These are phyloP conservation scores for Clitopilus hobsonii DNA, from an alignment of 768 basidiomycete species.

Conservation along the genomic window DNA sequence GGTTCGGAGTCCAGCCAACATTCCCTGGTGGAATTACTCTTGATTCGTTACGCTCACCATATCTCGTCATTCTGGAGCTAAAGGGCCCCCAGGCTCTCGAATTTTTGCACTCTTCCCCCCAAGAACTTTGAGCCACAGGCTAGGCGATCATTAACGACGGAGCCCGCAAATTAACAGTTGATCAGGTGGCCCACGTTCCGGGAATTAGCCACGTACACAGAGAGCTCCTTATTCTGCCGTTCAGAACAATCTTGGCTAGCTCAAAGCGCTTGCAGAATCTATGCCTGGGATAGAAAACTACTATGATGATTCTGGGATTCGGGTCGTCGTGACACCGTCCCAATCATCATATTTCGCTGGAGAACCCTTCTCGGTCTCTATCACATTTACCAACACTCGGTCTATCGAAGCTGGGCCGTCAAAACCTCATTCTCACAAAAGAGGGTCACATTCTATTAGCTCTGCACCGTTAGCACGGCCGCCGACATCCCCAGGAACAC, in stretches of 20 bases:
- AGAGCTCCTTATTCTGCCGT: neutral
- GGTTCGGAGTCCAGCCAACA: neutral
- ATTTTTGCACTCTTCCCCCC: too few relatives aligned
- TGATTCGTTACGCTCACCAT: neutral
- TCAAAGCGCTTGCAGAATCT: neutral
- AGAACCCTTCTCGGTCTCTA: conserved; percentile 77
- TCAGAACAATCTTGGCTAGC: neutral
- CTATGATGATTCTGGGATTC: conserved; percentile 23
- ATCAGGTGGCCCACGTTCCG: neutral
- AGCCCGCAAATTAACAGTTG: neutral
- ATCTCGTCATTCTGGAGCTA: too few relatives aligned
- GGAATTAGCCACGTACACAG: neutral
- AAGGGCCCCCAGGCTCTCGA: neutral
- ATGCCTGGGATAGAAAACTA: neutral
- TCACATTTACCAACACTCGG: conserved; percentile 84
- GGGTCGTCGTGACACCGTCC: conserved; percentile 70
- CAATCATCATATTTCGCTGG: conserved; percentile 93
- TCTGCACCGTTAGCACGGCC: conserved; percentile 78
- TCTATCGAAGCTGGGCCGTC: conserved; percentile 40
- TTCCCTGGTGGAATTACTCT: neutral
- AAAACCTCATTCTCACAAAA: conserved; percentile 46
- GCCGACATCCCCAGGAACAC: conserved; percentile 75
- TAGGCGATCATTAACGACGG: neutral
- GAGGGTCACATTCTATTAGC: conserved; percentile 76
- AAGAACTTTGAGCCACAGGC: neutral